A percentile compares a stretch with the other conserved stretches of the same genome.
phyloP scores from a whole-genome alignment of 495 filamentous ascomycete genomes.

The Physcia stellaris region DNA sequence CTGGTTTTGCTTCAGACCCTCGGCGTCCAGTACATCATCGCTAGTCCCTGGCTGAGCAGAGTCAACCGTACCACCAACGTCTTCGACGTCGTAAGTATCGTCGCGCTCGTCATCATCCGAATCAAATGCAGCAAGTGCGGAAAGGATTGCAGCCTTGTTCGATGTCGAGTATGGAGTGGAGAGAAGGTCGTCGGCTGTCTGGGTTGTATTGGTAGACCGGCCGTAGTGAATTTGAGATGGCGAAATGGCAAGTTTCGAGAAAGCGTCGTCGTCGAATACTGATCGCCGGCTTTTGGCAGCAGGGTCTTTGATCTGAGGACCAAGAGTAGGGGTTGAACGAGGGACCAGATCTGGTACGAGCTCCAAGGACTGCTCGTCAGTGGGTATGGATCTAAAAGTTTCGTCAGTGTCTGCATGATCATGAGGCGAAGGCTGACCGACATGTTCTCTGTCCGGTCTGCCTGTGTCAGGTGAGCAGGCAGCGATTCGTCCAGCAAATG shows the following conservation, averaged over 20 bases:
- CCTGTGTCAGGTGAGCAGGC: constrained; percentile 42
- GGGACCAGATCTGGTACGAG: constrained; percentile 30
- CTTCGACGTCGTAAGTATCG: constrained; percentile 86
- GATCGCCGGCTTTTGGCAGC: constrained; percentile 47
- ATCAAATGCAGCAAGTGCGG: constrained; percentile 84
- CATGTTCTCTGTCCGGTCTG: constrained; percentile 42
- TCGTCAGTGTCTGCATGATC: not conserved
- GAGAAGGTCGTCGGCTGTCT: constrained; percentile 51
- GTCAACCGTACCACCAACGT: constrained; percentile 82
- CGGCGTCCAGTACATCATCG: constrained; percentile 24
- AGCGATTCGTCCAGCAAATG: constrained; percentile 77
- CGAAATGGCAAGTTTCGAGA: constrained; percentile 55
- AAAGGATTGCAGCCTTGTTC: constrained; percentile 78
- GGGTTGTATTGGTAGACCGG: constrained; percentile 40
- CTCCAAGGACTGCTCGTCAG: constrained; percentile 21
- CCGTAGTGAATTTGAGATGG: constrained; percentile 53
- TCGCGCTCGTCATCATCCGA: constrained; percentile 93
- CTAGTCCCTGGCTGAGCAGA: constrained; percentile 17
- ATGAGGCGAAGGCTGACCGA: constrained; percentile 13
- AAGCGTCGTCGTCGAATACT: constrained; percentile 65
- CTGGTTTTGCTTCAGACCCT: constrained; percentile 23
- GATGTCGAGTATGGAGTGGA: constrained; percentile 37
- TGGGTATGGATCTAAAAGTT: constrained; percentile 7
- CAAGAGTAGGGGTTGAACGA: constrained; percentile 18
- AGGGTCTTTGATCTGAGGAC: constrained; percentile 16